Conservation (phyloP, 2,329 filamentous ascomycete species). For the Xylariaceae sp. region DNA sequence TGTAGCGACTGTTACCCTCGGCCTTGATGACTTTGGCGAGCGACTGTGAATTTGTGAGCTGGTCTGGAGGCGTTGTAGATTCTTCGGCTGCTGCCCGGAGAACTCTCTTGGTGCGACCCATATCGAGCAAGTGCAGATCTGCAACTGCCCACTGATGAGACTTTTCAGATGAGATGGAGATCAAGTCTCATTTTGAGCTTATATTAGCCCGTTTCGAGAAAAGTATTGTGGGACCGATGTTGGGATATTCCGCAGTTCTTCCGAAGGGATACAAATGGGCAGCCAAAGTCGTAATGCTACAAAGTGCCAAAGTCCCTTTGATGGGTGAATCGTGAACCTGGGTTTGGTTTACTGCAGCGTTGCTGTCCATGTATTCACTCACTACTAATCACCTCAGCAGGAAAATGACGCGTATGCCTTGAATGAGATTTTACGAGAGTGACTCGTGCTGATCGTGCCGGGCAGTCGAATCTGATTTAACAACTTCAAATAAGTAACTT, state of each 20-base stretch:
- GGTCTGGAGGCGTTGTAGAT: constrained; percentile 60
- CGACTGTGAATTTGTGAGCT: constrained; percentile 62
- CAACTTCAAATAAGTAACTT: too few species aligned
- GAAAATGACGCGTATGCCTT: too few species aligned
- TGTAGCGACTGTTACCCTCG: constrained; percentile 88
- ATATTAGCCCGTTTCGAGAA: background rate
- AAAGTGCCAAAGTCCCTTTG: too few species aligned
- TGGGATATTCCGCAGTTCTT: background rate
- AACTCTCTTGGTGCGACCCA: constrained; percentile 77
- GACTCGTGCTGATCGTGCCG: too few species aligned
- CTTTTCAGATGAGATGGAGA: background rate
- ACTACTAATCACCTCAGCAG: too few species aligned
- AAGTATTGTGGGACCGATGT: background rate
- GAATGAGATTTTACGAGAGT: too few species aligned
- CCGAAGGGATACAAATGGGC: too few species aligned
- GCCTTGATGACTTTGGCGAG: constrained; percentile 80
- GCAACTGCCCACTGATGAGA: background rate
- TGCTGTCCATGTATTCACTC: too few species aligned
- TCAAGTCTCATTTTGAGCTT: background rate
- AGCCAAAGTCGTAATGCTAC: too few species aligned
- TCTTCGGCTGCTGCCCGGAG: constrained; percentile 78
- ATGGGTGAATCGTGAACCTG: background rate
- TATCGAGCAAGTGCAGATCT: constrained; percentile 38
- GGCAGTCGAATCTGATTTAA: too few species aligned
- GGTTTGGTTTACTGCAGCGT: too few species aligned